Conservation (phyloP, 164 flowering plant genomes). For the Vitis riparia region DNA sequence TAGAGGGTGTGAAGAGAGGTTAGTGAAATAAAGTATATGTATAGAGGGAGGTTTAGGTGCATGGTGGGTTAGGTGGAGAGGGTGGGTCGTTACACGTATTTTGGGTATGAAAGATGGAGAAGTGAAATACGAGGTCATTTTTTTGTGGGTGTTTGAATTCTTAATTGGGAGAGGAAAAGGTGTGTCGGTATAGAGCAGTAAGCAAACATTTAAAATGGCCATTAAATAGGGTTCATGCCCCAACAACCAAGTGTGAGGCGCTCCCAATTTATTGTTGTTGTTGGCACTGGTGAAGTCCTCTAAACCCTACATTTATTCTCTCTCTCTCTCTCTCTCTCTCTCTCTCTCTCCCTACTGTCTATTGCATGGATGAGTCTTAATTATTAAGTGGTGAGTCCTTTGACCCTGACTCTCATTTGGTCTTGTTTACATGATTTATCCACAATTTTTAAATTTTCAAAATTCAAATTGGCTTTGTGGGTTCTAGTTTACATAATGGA, state of each 20-base stretch:
- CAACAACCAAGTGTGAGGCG: slow-evolving; percentile 28
- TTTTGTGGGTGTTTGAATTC: background rate
- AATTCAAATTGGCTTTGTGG: no score
- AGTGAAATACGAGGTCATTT: background rate
- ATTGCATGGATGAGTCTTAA: slow-evolving; percentile 10
- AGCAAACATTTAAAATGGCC: slow-evolving; percentile 13
- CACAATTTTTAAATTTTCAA: no score
- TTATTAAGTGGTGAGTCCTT: background rate
- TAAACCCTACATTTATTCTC: slow-evolving; percentile 17
- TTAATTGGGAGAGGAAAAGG: slow-evolving; percentile 6
- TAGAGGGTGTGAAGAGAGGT: no score
- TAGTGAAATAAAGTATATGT: no score
- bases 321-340: no score
- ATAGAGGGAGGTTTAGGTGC: no score
- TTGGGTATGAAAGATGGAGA: no score
- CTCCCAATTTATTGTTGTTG: slow-evolving; percentile 38
- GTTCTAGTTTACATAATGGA: no score
- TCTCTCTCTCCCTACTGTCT: background rate
- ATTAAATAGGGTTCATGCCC: slow-evolving; percentile 37
- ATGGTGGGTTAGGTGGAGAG: no score
- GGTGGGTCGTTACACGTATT: no score
- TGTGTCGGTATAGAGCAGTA: slow-evolving; percentile 24
- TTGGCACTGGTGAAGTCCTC: slow-evolving; percentile 36
- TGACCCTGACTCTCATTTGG: background rate
- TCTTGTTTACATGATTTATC: background rate